Percentiles rank a stretch among this genome's conserved stretches.
Evolutionary conservation across 1,284 basidiomycete species (phyloP).

Genomic region (Anthracocystis setariae): DNA sequence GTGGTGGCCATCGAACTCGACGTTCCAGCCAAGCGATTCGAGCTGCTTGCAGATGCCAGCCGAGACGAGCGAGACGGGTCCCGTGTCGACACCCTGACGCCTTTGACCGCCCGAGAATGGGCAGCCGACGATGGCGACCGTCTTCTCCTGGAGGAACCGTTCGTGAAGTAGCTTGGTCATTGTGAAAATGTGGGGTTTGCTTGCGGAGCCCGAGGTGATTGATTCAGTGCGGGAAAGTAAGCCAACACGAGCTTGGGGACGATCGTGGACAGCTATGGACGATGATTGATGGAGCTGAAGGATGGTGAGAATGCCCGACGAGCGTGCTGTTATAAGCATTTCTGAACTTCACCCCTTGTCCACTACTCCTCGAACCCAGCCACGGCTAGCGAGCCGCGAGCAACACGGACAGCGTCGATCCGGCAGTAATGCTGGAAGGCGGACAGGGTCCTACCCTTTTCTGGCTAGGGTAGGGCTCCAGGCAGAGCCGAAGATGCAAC

Average conservation of each 20-base stretch:
- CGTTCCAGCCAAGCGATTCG: slow-evolving; percentile 81
- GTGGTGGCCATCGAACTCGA: slow-evolving; percentile 87
- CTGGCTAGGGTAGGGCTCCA: background rate
- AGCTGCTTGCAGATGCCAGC: slow-evolving; percentile 63
- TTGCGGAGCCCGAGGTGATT: background rate
- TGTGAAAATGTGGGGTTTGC: background rate
- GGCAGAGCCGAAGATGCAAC: slow-evolving; percentile 1
- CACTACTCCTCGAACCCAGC: background rate
- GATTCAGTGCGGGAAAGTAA: background rate
- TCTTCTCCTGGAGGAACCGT: slow-evolving; percentile 51
- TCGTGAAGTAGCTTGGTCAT: slow-evolving; percentile 46
- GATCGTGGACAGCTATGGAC: background rate
- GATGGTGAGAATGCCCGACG: background rate
- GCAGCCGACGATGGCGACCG: slow-evolving; percentile 61
- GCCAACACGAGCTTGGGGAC: background rate
- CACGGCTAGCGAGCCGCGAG: background rate
- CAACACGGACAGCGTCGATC: slow-evolving; percentile 15
- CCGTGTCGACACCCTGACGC: slow-evolving; percentile 63
- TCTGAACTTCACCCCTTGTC: background rate
- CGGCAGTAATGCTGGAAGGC: slow-evolving; percentile 1
- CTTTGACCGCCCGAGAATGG: slow-evolving; percentile 65
- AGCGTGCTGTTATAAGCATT: slow-evolving; percentile 7
- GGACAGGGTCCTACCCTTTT: slow-evolving; percentile 1
- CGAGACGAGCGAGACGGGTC: slow-evolving; percentile 58
- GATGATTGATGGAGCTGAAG: background rate